Evolutionary conservation across 345 rosid genomes (phyloP), one percentile per base, ranked within the genome.

Genomic region (Nasturtium officinale): DNA sequence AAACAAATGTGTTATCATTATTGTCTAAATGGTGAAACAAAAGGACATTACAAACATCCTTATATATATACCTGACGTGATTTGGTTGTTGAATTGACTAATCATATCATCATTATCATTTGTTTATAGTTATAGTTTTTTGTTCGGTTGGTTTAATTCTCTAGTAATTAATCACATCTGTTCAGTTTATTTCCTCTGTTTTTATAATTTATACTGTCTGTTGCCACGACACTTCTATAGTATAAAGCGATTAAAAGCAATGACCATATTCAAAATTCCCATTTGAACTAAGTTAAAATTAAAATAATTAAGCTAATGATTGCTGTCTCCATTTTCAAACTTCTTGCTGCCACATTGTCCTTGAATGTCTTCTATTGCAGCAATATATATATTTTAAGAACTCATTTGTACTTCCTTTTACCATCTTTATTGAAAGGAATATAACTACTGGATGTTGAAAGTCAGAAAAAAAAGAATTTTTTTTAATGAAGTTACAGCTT

Each of bases 241-340:
- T 23, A 23, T 21, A 73, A 65, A 73, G 58, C 60, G 2, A 60
- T 25, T 25, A 50, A 71, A 3, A 3, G 7, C 2, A 6, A 61
- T 12, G 50, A 35, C 21, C 54, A 5, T 26, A 33, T 52, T 52
- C 10, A 61, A 23, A 26, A 7, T 52, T 20, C 11, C 35, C 33
- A 38, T 50, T 51, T 50, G 73, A 59, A 59, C 51, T 67, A 54
- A 73, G 16, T 37, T 66, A 29, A 45, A 48, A 67, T 5, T 10
- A 53, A 72, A 67, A 61, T 56, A 77, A 71, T 71, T 65, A 77
- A 77, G 77, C 73, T 77, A 65, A 77, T 77, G 80, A 77, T 77
- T 77, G 80, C 17, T 71, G 80, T 77, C 80, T 77, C 77, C 63
- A 58, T 50, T 71, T 77, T 77, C 77, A 77, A 77, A 77, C 80